These are phyloP conservation scores for Fusarium camptoceras DNA, from an alignment of 2,329 filamentous ascomycete genomes.

Conservation along the genomic window DNA sequence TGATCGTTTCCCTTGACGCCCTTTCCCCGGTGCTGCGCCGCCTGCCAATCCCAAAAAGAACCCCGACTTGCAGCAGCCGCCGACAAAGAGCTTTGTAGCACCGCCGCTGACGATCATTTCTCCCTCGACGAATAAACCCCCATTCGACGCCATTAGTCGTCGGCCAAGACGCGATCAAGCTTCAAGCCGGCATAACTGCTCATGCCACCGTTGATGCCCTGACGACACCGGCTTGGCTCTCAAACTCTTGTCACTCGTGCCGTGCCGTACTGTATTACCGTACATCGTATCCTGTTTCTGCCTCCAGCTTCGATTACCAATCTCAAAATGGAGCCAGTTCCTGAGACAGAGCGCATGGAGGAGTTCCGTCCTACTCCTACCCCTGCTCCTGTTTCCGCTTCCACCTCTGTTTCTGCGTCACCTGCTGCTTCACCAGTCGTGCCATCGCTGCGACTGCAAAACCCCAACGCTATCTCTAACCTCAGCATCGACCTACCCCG, in stretches of 20 bases:
- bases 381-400: constrained; percentile 58
- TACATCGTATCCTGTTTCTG: constrained; percentile 24
- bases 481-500: constrained; percentile 58
- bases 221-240: constrained; percentile 41
- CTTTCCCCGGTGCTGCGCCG: constrained; percentile 21
- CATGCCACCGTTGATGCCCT: constrained; percentile 42
- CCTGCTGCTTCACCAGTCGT: constrained; percentile 60
- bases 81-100: constrained; percentile 24
- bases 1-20: constrained; percentile 11
- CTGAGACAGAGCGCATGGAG: constrained; percentile 76
- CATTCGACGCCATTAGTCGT: constrained; percentile 16
- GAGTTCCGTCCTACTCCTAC: constrained; percentile 71
- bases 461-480: constrained; percentile 52
- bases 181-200: constrained; percentile 41
- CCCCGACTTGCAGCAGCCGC: constrained; percentile 16
- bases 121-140: constrained; percentile 19
- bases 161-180: constrained; percentile 29
- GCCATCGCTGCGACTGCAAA: constrained; percentile 64
- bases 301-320: constrained; percentile 35
- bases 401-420: constrained; percentile 57
- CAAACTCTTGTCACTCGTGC: constrained; percentile 35
- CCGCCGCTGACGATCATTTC: constrained; percentile 28
- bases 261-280: constrained; percentile 15
- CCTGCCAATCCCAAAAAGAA: constrained; percentile 13
- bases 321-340: constrained; percentile 72